Evolutionary conservation across 176 grass and related monocot species (phyloP).

Genomic region (Themeda triandra): DNA sequence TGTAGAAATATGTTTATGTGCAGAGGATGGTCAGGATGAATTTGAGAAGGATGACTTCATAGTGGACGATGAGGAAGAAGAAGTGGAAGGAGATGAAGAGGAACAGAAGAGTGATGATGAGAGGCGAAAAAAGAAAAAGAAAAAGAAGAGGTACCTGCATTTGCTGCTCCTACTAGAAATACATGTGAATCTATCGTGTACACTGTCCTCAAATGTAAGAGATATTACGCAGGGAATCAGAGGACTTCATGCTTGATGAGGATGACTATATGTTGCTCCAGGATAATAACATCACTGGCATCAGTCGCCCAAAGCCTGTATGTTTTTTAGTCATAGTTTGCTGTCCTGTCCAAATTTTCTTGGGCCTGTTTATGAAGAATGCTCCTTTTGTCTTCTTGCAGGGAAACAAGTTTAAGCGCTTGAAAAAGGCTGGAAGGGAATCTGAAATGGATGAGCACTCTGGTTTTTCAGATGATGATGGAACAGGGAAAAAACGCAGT

Average conservation of each 20-base stretch:
- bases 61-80: too few relatives aligned
- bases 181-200: neutral
- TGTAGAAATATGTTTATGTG: too few relatives aligned
- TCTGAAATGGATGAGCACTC: slow-evolving; percentile 36
- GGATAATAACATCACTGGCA: slow-evolving; percentile 84
- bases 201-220: slow-evolving; percentile 19
- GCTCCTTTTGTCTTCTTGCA: slow-evolving; percentile 13
- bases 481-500: slow-evolving; percentile 45
- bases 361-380: neutral
- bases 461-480: slow-evolving; percentile 75
- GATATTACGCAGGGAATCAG: slow-evolving; percentile 55
- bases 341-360: neutral
- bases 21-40: too few relatives aligned
- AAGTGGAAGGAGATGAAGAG: too few relatives aligned
- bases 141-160: too few relatives aligned
- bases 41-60: too few relatives aligned
- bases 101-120: too few relatives aligned
- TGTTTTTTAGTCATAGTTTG: neutral
- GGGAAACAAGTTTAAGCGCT: slow-evolving; percentile 80
- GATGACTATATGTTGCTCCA: slow-evolving; percentile 96
- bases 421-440: slow-evolving; percentile 69
- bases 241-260: slow-evolving; percentile 80
- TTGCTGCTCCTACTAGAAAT: neutral
- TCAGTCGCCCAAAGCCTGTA: slow-evolving; percentile 73
- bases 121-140: too few relatives aligned